phyloP scores from a whole-genome alignment of 2,329 filamentous ascomycete species.

The Sclerotinia borealis region DNA sequence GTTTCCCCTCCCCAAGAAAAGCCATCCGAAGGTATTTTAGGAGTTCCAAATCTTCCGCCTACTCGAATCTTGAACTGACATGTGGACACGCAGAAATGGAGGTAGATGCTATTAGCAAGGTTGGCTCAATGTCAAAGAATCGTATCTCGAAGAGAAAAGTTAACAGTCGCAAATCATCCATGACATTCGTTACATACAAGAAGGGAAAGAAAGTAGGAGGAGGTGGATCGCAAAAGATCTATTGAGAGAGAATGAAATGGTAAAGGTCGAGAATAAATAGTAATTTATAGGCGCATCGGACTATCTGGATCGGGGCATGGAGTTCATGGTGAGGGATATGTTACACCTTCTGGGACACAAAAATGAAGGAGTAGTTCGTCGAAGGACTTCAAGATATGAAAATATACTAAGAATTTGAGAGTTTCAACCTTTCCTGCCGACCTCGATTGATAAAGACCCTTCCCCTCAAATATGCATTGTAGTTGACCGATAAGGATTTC shows the following conservation, averaged over 20 bases:
- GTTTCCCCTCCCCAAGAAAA: constrained; percentile 18
- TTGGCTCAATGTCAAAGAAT: constrained; percentile 40
- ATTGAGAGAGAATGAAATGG: not conserved
- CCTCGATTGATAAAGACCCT: not conserved
- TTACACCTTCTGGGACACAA: not conserved
- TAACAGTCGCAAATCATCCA: constrained; percentile 43
- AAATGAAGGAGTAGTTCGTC: not conserved
- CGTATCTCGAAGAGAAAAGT: constrained; percentile 51
- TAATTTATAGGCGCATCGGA: constrained; percentile 5
- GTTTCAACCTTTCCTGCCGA: not conserved
- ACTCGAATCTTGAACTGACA: constrained; percentile 7
- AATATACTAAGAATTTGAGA: not conserved
- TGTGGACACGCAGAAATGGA: constrained; percentile 46
- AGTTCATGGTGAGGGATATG: constrained; percentile 7
- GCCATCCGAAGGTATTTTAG: constrained; percentile 23
- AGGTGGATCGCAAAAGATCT: constrained; percentile 20
- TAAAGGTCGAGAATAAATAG: not conserved
- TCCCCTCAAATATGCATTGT: not conserved
- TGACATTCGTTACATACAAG: constrained; percentile 55
- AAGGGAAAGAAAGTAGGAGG: constrained; percentile 41
- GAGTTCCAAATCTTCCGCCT: not conserved
- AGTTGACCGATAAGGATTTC: constrained; percentile 14
- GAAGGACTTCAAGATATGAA: not conserved
- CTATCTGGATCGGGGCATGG: constrained; percentile 5
- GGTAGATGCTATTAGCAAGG: constrained; percentile 41